Conservation (phyloP, 768 basidiomycete species). For the Suillus subluteus region DNA sequence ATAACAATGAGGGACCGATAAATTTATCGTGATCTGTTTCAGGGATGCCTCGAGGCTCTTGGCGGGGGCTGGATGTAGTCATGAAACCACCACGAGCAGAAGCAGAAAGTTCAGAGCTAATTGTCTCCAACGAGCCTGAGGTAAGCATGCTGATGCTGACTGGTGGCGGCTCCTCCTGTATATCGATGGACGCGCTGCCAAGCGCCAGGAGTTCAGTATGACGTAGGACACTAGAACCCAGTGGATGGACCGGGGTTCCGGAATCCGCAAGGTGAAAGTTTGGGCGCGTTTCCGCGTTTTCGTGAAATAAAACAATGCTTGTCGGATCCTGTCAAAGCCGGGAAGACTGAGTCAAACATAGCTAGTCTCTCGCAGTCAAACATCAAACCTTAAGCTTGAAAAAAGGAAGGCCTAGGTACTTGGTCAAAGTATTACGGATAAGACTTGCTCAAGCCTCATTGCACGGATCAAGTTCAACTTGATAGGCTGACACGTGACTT, state of each 20-base stretch:
- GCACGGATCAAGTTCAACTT: background rate
- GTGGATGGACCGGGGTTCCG: background rate
- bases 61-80: background rate
- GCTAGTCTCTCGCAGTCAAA: background rate
- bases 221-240: background rate
- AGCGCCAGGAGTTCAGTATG: background rate
- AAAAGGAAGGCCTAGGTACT: background rate
- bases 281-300: background rate
- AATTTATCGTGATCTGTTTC: background rate
- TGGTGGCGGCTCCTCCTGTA: background rate
- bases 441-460: background rate
- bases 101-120: conserved; percentile 6
- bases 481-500: background rate
- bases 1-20: background rate
- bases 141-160: conserved; percentile 22
- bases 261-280: background rate
- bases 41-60: conserved; percentile 3
- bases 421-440: background rate
- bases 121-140: conserved; percentile 19
- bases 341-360: background rate
- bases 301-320: background rate
- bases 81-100: background rate
- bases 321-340: background rate
- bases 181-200: background rate
- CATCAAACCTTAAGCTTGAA: background rate